phyloP scores from a whole-genome alignment of 108 stramenopile genomes.

The Fragilariopsis cylindrus region DNA sequence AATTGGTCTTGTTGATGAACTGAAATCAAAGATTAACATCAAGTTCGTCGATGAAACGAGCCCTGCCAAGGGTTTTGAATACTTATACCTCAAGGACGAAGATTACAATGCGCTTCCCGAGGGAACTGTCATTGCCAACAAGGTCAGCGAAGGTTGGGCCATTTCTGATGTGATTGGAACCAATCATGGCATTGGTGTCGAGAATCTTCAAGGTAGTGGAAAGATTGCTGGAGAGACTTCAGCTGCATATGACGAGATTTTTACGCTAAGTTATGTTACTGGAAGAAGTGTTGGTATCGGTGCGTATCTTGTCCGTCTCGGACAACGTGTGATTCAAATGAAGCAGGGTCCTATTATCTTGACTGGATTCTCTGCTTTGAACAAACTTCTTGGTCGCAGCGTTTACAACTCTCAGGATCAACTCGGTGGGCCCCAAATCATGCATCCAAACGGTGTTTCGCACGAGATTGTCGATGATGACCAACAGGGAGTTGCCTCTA shows the following conservation, averaged over 20 bases:
- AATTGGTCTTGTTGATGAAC: slow-evolving; percentile 96
- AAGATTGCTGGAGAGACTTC: slow-evolving; percentile 99
- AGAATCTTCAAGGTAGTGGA: slow-evolving; percentile 96
- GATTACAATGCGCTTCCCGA: slow-evolving; percentile 90
- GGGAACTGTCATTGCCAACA: slow-evolving; percentile 85
- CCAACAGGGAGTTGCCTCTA: slow-evolving; percentile 86
- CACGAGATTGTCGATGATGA: slow-evolving; percentile 94
- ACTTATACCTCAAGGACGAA: slow-evolving; percentile 92
- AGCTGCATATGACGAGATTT: slow-evolving; percentile 94
- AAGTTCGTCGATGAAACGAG: slow-evolving; percentile 88
- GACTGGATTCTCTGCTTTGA: slow-evolving; percentile 94
- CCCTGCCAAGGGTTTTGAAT: slow-evolving; percentile 95
- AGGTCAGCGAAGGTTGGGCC: slow-evolving; percentile 88
- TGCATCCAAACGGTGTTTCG: slow-evolving; percentile 96
- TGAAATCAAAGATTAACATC: slow-evolving; percentile 95
- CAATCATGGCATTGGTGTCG: slow-evolving; percentile 95
- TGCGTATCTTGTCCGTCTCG: slow-evolving; percentile 92
- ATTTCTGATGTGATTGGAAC: slow-evolving; percentile 94
- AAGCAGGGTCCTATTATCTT: slow-evolving; percentile 92
- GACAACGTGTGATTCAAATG: slow-evolving; percentile 94
- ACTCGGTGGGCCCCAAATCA: slow-evolving; percentile 98
- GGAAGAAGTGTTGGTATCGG: slow-evolving; percentile 96
- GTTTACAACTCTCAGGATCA: slow-evolving; percentile 98
- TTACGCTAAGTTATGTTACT: slow-evolving; percentile 96
- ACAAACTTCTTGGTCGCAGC: slow-evolving; percentile 97